Percentiles rank a stretch among this genome's conserved stretches.
These are phyloP conservation scores for Fusarium sp. DNA, from an alignment of 2,329 filamentous ascomycete genomes.

Conservation along the genomic window DNA sequence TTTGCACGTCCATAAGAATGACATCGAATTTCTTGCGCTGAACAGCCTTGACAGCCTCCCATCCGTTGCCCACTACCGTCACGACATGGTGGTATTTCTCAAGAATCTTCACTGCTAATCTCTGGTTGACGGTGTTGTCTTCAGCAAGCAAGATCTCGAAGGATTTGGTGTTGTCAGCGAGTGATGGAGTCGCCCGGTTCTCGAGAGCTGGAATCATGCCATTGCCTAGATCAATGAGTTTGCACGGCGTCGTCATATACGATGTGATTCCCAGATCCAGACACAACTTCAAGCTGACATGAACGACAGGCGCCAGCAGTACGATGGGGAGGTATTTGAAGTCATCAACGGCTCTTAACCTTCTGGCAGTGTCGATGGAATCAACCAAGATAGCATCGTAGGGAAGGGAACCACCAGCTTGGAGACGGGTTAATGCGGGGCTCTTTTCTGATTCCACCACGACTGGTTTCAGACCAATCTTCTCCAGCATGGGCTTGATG, in stretches of 20 bases:
- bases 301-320: constrained; percentile 86
- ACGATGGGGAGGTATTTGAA: constrained; percentile 99
- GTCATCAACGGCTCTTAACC: constrained; percentile 86
- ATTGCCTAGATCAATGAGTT: constrained; percentile 93
- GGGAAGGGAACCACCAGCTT: constrained; percentile 68
- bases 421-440: constrained; percentile 65
- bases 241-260: constrained; percentile 97
- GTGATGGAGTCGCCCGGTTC: constrained; percentile 88
- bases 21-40: constrained; percentile 94
- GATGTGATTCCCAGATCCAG: constrained; percentile 97
- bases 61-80: constrained; percentile 92
- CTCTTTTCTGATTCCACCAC: constrained; percentile 84
- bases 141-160: constrained; percentile 96
- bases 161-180: constrained; percentile 93
- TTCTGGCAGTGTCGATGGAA: constrained; percentile 88
- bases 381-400: constrained; percentile 98
- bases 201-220: constrained; percentile 96
- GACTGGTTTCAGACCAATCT: constrained; percentile 82
- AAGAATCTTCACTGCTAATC: constrained; percentile 93
- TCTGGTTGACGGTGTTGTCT: constrained; percentile 97
- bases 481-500: constrained; percentile 80
- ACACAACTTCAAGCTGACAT: constrained; percentile 92
- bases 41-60: constrained; percentile 92
- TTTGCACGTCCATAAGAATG: constrained; percentile 99
- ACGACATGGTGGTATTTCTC: constrained; percentile 96